A percentile compares a stretch with the other conserved stretches of the same genome.
These are phyloP conservation scores for Cladorrhinum sp. DNA, from an alignment of 2,329 filamentous ascomycete species.

Conservation along the genomic window DNA sequence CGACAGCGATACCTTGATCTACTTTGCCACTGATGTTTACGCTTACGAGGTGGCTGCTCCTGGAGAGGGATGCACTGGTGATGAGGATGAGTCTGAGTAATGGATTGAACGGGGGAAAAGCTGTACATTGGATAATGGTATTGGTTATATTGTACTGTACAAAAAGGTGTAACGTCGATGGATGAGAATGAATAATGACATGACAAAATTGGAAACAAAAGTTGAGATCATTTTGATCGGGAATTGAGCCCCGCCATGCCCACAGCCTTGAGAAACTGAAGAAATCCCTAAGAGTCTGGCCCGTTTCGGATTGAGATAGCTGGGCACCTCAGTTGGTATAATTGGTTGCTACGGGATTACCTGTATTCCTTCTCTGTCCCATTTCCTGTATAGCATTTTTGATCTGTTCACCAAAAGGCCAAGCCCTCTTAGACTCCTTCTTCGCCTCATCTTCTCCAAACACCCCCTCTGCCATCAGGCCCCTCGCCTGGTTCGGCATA, in stretches of 20 bases:
- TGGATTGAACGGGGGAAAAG: too few species aligned
- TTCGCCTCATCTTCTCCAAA: neutral
- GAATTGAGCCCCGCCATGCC: neutral
- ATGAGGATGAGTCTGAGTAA: neutral
- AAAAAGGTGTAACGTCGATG: too few species aligned
- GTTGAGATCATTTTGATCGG: neutral
- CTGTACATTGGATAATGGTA: too few species aligned
- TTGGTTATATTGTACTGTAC: too few species aligned
- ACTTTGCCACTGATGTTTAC: constrained; percentile 67
- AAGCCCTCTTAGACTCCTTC: neutral
- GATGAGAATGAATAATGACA: too few species aligned
- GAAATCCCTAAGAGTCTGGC: constrained; percentile 60
- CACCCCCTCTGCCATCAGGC: constrained; percentile 1
- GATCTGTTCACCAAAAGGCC: constrained; percentile 3
- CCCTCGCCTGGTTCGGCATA: constrained; percentile 1
- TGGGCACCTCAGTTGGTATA: too few species aligned
- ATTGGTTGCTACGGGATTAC: too few species aligned
- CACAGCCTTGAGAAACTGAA: neutral
- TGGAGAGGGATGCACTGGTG: constrained; percentile 58
- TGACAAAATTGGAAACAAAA: too few species aligned
- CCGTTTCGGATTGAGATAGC: constrained; percentile 71
- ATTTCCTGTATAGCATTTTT: too few species aligned
- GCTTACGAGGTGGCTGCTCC: constrained; percentile 63
- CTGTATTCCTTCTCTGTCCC: too few species aligned
- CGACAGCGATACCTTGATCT: constrained; percentile 63